phyloP scores from a whole-genome alignment of 768 basidiomycete species.

The Pleurotus giganteus region DNA sequence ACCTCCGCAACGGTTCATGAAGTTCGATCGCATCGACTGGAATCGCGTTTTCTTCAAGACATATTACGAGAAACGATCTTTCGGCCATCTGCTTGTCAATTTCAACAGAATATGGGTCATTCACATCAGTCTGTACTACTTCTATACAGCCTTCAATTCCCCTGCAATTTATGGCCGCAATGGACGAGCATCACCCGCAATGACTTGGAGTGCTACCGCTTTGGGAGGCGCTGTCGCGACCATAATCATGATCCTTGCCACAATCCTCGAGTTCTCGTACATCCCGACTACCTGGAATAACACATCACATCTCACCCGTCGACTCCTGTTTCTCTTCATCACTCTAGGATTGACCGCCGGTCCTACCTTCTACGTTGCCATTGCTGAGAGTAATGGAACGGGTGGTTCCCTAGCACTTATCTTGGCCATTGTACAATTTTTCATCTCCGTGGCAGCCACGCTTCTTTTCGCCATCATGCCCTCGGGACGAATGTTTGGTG shows the following conservation, averaged over 20 bases:
- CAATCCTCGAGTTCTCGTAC: constrained; percentile 93
- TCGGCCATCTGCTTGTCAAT: constrained; percentile 96
- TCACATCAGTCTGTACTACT: constrained; percentile 93
- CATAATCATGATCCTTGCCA: constrained; percentile 93
- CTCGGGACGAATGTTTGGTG: constrained; percentile 98
- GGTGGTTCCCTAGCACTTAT: constrained; percentile 81
- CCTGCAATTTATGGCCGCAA: constrained; percentile 74
- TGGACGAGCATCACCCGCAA: constrained; percentile 61
- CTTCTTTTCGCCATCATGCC: constrained; percentile 90
- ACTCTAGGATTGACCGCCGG: constrained; percentile 90
- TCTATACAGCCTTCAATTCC: constrained; percentile 93
- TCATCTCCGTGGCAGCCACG: constrained; percentile 84
- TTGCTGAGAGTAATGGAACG: constrained; percentile 66
- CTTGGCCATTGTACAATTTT: constrained; percentile 95
- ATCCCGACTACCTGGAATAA: constrained; percentile 99
- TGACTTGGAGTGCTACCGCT: constrained; percentile 92
- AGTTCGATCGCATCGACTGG: constrained; percentile 97
- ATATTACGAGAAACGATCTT: constrained; percentile 95
- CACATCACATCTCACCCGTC: constrained; percentile 91
- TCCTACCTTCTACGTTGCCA: constrained; percentile 93
- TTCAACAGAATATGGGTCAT: constrained; percentile 99
- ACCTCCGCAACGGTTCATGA: constrained; percentile 92
- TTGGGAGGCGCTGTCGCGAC: constrained; percentile 97
- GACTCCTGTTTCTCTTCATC: constrained; percentile 84
- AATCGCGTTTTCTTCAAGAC: constrained; percentile 97